Base-by-base conservation (phyloP, 2,329 filamentous ascomycete species). In the Alternaria sp. region DNA sequence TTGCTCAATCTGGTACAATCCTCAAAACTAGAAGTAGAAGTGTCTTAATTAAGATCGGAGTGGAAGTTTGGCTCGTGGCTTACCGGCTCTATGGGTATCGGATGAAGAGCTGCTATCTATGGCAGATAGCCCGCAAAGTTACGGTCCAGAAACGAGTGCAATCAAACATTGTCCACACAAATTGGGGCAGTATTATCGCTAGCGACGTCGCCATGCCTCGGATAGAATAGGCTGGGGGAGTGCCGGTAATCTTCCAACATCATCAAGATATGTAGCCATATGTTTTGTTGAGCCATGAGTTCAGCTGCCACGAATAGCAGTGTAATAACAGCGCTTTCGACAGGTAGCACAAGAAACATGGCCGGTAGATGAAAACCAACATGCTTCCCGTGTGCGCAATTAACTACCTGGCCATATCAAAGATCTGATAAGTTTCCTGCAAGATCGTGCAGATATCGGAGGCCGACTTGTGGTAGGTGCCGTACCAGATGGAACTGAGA, bases 81-180 rank as follows among this genome's bases (percentile, higher is more conserved):
- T 40, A 52, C 32, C 49, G 32, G 32, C 20, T 51, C 30, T 40
- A 52, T 52, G 49, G 34, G 25, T 52, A 5, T 20, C 36, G 34
- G 49, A 28, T 27, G 32, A 52, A 52, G 36, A 20, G 50, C 50
- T 52, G 4, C 49, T 25, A 5, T 50, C 20, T 50, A 27, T 25
- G 30, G 46, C 27, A 38, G 46, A 38, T 0, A 25, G 3, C 46
- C 20, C 32, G 20, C 22, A 20, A 18, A 18, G 1, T 27, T 22
- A 32, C 30, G 46, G 46, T 38, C 20, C 30, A 50, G 46, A 50
- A 38, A 38, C 32, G 32, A 38, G 32, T 25, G 32, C 34, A 50
- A 50, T 50, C 46, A 50, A 50, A 36, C 20, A 8, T 10, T 38
- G 20, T 38, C 32, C 46, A 30, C 32, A 50, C 20, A 20, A 25